Evolutionary conservation across 768 basidiomycete genomes (phyloP).

Genomic region (Mycena kentingensis): DNA sequence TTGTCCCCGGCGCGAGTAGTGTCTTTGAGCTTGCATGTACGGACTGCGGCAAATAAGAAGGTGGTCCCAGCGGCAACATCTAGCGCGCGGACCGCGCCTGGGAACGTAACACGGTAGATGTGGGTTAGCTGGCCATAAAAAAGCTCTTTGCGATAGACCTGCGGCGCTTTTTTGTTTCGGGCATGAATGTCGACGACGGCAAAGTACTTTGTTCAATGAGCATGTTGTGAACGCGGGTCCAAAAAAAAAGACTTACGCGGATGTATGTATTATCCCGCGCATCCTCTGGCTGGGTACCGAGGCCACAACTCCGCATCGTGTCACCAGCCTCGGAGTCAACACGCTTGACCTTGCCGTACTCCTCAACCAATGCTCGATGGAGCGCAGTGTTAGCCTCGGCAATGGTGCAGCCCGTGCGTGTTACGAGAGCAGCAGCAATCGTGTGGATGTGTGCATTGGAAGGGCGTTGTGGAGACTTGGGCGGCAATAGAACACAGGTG

Average conservation of each 20-base stretch:
- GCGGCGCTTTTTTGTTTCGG: not conserved
- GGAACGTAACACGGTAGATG: constrained; percentile 28
- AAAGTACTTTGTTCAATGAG: constrained; percentile 31
- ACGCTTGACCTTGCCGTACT: constrained; percentile 34
- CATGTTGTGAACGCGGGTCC: not conserved
- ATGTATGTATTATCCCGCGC: constrained; percentile 36
- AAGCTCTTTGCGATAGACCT: constrained; percentile 8
- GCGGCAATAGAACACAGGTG: constrained; percentile 31
- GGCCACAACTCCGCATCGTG: constrained; percentile 22
- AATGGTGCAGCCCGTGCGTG: constrained; percentile 14
- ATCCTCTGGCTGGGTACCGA: constrained; percentile 25
- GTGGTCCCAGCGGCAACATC: constrained; percentile 8
- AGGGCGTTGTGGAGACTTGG: constrained; percentile 6
- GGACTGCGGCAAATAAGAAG: constrained; percentile 29
- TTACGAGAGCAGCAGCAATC: constrained; percentile 27
- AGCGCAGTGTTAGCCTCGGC: constrained; percentile 14
- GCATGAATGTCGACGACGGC: constrained; percentile 33
- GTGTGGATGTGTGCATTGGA: constrained; percentile 10
- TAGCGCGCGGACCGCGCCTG: not conserved
- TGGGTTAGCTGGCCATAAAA: constrained; percentile 38
- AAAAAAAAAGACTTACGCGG: constrained; percentile 27
- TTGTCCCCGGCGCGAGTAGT: no score
- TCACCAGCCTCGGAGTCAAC: constrained; percentile 35
- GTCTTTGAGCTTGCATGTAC: constrained; percentile 18
- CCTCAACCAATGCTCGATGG: constrained; percentile 12